Base-by-base conservation (phyloP, 1,284 basidiomycete genomes). In the Inonotus hispidus region DNA sequence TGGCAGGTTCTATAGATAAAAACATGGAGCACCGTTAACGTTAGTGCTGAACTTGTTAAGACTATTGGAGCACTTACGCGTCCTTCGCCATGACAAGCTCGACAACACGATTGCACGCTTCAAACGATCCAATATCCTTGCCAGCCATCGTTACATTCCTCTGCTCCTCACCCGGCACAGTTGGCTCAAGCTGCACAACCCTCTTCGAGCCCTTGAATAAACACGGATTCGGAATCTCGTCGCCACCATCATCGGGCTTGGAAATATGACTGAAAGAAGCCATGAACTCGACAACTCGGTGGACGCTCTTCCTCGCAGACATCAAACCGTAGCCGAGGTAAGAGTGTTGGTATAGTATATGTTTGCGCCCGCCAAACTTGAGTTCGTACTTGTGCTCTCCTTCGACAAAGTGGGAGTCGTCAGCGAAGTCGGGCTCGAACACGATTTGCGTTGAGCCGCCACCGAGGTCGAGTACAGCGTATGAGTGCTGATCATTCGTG, bases 401-500 rank as follows among this genome's bases (percentile, higher is more conserved):
- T 11, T 92, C 86, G 68, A 82, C 84, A 66, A 98, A 76, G 62
- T 72, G 71, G 53, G 73, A 69, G 61, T 80, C 76, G 56, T 74
- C 71, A 58, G 74, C 75, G 71, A 88, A 88, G 61, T 76, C 79
- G 1, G 96, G 96, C 77, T 97, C 89, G 69, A 99, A 98, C 59
- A 98, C 95, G 71, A 99, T 98, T 76, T 98, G 96, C 21, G 96
- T 99, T 57, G 93, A 96, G 19, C 92, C 96, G 5, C 97, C 96
- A 10, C 96, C 97, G 53, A 99, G 85, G 71, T 99, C 96, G 66
- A 99, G 88, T 52, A 98, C 93, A 19, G 95, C 96, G 63, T 92
- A 92, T n/a, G 93, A 87, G 58, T 77, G 78, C 6, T 77, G 75
- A 29, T 75, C 74, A 7, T 16, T 2, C 2, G 41, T 14, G 37